phyloP scores from a whole-genome alignment of 106 monocot species.

The Posidonia australis region DNA sequence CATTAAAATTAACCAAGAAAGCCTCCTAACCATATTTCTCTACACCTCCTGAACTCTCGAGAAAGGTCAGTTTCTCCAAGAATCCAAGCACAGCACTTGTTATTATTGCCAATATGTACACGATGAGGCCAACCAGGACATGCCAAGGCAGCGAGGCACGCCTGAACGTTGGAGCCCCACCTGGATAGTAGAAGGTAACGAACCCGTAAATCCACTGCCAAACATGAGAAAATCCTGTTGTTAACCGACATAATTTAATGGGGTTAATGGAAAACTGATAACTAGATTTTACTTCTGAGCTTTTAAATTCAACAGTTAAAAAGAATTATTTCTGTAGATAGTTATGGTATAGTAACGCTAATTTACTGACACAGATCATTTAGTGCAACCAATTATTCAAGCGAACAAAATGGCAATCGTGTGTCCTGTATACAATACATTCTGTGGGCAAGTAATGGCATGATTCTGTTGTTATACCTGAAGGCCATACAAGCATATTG shows the following conservation, averaged over 20 bases:
- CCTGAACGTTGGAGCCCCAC: slow-evolving; percentile 21
- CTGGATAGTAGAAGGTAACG: slow-evolving; percentile 66
- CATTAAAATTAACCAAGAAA: slow-evolving; percentile 85
- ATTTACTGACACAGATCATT: neutral
- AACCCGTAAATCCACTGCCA: slow-evolving; percentile 82
- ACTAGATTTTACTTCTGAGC: no score
- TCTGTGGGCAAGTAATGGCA: no score
- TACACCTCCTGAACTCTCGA: slow-evolving; percentile 41
- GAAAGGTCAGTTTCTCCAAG: slow-evolving; percentile 91
- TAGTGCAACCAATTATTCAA: no score
- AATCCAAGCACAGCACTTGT: slow-evolving; percentile 58
- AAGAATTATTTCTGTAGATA: no score
- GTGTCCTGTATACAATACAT: no score
- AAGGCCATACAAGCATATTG: slow-evolving; percentile 64
- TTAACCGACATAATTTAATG: no score
- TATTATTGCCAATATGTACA: slow-evolving; percentile 59
- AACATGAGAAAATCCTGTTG: neutral
- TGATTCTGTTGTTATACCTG: no score
- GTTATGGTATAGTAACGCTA: no score
- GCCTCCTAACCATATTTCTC: slow-evolving; percentile 71
- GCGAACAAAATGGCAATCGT: no score
- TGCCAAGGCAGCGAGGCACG: slow-evolving; percentile 65
- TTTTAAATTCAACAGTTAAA: no score
- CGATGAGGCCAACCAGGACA: slow-evolving; percentile 56
- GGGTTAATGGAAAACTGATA: no score